phyloP scores from a whole-genome alignment of 2,329 filamentous ascomycete species.

The Diaporthe citri region DNA sequence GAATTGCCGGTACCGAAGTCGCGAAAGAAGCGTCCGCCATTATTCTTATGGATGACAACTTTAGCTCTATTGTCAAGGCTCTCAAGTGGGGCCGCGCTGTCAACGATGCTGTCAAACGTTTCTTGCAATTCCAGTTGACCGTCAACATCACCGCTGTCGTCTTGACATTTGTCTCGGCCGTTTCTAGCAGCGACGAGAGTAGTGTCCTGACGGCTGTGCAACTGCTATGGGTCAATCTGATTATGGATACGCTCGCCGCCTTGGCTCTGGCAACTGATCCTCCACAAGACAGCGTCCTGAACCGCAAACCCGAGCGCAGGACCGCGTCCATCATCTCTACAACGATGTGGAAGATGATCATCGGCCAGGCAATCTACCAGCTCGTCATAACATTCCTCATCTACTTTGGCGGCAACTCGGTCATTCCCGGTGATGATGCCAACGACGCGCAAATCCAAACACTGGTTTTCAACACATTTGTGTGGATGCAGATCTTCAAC shows the following conservation, averaged over 20 bases:
- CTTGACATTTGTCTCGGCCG: conserved; percentile 88
- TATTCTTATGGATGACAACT: conserved; percentile 90
- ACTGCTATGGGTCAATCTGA: conserved; percentile 95
- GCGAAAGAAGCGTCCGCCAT: conserved; percentile 89
- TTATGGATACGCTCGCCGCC: conserved; percentile 96
- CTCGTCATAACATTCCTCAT: conserved; percentile 83
- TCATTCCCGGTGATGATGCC: conserved; percentile 55
- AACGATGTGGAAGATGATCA: conserved; percentile 99
- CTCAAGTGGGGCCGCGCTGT: conserved; percentile 84
- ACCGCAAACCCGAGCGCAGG: conserved; percentile 77
- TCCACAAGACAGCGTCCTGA: conserved; percentile 83
- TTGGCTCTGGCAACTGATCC: conserved; percentile 91
- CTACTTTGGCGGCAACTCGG: conserved; percentile 66
- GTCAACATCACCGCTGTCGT: conserved; percentile 94
- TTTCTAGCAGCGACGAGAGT: conserved; percentile 75
- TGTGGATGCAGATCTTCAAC: conserved; percentile 99
- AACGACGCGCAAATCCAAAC: conserved; percentile 72
- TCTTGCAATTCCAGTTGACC: conserved; percentile 82
- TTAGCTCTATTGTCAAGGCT: conserved; percentile 87
- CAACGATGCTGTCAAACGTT: conserved; percentile 83
- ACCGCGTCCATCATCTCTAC: conserved; percentile 78
- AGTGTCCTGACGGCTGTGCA: conserved; percentile 91
- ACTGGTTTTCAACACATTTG: conserved; percentile 96
- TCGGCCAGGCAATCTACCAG: conserved; percentile 92
- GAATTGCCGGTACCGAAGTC: conserved; percentile 85